These are phyloP conservation scores for Aspergillus incahuasiensis DNA, from an alignment of 495 filamentous ascomycete genomes.

Conservation along the genomic window DNA sequence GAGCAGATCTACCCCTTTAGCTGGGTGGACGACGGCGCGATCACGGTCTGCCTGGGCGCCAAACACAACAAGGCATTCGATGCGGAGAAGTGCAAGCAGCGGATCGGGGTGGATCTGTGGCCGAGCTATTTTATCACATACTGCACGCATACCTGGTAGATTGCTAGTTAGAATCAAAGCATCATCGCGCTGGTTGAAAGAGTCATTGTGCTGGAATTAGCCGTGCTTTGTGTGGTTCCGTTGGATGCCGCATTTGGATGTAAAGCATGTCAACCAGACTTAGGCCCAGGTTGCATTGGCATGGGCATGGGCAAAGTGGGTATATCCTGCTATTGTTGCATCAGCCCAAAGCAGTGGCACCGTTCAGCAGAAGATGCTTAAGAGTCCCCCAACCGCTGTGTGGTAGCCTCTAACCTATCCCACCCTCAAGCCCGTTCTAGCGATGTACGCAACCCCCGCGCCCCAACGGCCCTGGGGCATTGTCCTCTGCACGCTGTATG, in stretches of 20 bases:
- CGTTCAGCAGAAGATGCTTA: not conserved
- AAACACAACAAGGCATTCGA: conserved; percentile 16
- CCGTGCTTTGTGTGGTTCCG: not conserved
- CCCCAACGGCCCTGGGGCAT: not conserved
- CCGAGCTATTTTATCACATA: conserved; percentile 26
- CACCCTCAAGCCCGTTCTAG: not conserved
- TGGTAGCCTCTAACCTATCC: no score
- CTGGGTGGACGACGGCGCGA: conserved; percentile 17
- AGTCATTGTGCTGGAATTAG: no score
- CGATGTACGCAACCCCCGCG: not conserved
- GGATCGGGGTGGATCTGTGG: conserved; percentile 21
- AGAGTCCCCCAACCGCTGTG: not conserved
- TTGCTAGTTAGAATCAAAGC: not conserved
- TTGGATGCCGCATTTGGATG: not conserved
- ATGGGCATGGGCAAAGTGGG: no score
- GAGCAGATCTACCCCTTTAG: conserved; percentile 22
- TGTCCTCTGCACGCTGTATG: not conserved
- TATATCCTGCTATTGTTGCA: conserved; percentile 1
- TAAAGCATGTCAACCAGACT: not conserved
- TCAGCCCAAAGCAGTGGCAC: not conserved
- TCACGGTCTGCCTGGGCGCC: conserved; percentile 13
- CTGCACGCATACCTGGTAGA: conserved; percentile 22
- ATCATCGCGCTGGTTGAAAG: no score
- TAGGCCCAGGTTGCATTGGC: conserved; percentile 3
- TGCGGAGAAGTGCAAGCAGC: conserved; percentile 17